These are phyloP conservation scores for Boletus rex-veris DNA, from an alignment of 768 basidiomycete species.

Conservation along the genomic window DNA sequence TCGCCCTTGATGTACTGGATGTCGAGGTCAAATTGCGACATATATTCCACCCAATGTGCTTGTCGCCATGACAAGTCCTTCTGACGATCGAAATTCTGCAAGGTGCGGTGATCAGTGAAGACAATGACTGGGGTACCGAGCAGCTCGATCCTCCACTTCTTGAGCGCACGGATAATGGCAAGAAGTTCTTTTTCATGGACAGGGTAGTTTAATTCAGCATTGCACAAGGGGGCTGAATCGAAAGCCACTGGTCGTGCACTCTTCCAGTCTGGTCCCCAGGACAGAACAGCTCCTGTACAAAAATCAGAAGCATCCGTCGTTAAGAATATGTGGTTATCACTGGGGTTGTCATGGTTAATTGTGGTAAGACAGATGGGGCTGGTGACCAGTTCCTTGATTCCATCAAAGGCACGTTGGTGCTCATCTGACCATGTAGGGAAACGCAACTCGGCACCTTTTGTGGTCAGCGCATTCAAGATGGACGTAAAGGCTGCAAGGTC, in stretches of 20 bases:
- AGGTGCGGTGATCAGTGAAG: constrained; percentile 30
- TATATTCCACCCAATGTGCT: constrained; percentile 37
- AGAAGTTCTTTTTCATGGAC: constrained; percentile 32
- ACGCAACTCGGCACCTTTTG: background rate
- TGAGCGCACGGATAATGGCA: constrained; percentile 30
- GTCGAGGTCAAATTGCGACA: constrained; percentile 34
- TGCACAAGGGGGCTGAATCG: background rate
- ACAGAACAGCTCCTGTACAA: background rate
- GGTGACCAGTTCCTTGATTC: constrained; percentile 26
- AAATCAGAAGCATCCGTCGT: constrained; percentile 11
- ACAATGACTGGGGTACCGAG: constrained; percentile 2
- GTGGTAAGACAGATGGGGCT: constrained; percentile 26
- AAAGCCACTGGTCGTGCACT: background rate
- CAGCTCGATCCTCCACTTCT: constrained; percentile 26
- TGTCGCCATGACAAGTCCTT: constrained; percentile 7
- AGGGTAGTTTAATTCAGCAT: constrained; percentile 25
- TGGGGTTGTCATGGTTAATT: constrained; percentile 31
- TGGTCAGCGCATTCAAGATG: background rate
- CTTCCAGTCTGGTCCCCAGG: background rate
- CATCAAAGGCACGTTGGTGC: constrained; percentile 4
- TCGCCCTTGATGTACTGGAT: constrained; percentile 24
- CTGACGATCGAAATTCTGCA: constrained; percentile 8
- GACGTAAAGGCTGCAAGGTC: background rate
- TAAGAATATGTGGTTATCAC: constrained; percentile 16
- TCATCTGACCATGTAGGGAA: background rate